Conservation (phyloP, 495 filamentous ascomycete species). For the Rostrohypoxylon terebratum region DNA sequence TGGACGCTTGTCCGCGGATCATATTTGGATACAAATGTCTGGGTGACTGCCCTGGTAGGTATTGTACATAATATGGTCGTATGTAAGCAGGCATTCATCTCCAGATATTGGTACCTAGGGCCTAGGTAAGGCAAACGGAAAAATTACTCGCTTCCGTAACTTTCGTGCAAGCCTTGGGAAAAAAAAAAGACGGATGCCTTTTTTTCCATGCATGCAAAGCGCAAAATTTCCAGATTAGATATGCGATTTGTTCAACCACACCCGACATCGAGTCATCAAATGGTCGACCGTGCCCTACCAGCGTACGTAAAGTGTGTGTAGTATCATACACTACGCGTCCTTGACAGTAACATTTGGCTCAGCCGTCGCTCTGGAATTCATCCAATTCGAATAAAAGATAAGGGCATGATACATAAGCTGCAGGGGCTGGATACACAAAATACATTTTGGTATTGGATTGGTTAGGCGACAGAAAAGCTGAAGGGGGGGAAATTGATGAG, state of each 20-base stretch:
- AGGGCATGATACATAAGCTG: constrained; percentile 19
- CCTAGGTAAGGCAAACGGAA: constrained; percentile 25
- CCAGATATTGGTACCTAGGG: too few relatives aligned
- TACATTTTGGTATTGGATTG: constrained; percentile 15
- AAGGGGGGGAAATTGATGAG: constrained; percentile 27
- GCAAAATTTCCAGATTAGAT: constrained; percentile 28
- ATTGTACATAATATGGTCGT: background rate
- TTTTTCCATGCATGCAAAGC: constrained; percentile 34
- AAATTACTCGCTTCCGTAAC: constrained; percentile 27
- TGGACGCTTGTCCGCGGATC: constrained; percentile 34
- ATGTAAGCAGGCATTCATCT: constrained; percentile 14
- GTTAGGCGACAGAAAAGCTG: constrained; percentile 9
- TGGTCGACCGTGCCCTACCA: constrained; percentile 29
- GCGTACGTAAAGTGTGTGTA: background rate
- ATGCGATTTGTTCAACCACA: constrained; percentile 14
- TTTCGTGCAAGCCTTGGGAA: constrained; percentile 20
- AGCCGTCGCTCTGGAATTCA: constrained; percentile 18
- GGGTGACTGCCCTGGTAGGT: background rate
- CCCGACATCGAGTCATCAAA: background rate
- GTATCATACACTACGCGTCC: constrained; percentile 11
- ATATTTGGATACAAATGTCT: background rate
- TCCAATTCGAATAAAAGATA: constrained; percentile 33
- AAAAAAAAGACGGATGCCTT: background rate
- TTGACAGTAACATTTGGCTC: constrained; percentile 15
- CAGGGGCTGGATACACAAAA: constrained; percentile 38